Conservation (phyloP, 140 eudicot species). For the Bidens hawaiensis region DNA sequence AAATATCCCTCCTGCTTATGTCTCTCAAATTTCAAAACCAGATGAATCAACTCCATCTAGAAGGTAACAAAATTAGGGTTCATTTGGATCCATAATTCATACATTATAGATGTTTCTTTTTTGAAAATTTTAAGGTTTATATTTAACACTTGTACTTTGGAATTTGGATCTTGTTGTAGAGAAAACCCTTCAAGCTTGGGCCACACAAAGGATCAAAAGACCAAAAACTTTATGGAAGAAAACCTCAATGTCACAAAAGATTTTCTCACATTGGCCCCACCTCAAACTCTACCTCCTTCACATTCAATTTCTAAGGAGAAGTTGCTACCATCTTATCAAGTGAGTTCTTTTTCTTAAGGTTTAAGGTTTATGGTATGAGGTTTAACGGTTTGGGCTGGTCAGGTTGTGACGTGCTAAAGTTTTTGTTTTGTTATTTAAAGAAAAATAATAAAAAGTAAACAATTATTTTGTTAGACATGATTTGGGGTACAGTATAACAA, state of each 20-base stretch:
- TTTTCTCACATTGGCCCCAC: slow-evolving; percentile 70
- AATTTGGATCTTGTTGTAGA: slow-evolving; percentile 30
- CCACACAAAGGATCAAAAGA: slow-evolving; percentile 17
- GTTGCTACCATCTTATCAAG: slow-evolving; percentile 29
- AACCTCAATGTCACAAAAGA: slow-evolving; percentile 42
- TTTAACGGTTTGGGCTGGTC: not conserved
- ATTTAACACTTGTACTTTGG: too few species aligned
- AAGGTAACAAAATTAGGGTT: slow-evolving; percentile 28
- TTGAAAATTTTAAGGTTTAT: not conserved
- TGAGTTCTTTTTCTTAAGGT: slow-evolving; percentile 16
- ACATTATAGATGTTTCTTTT: not conserved
- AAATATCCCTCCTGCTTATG: slow-evolving; percentile 23
- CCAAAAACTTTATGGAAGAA: slow-evolving; percentile 24
- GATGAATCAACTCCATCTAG: slow-evolving; percentile 42
- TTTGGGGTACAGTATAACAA: not conserved
- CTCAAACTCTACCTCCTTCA: slow-evolving; percentile 28
- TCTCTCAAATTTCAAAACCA: slow-evolving; percentile 27
- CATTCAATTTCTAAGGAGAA: slow-evolving; percentile 20
- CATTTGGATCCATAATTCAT: not conserved
- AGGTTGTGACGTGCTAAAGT: not conserved
- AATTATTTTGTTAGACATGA: not conserved
- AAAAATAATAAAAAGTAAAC: not conserved
- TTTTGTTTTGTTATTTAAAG: slow-evolving; percentile 2
- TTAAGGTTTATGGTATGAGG: not conserved
- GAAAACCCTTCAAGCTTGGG: slow-evolving; percentile 37